A percentile compares a stretch with the other conserved stretches of the same genome.
These are phyloP conservation scores for Syzygium syzygioides DNA, from an alignment of 441 rosid genomes.

Conservation along the genomic window DNA sequence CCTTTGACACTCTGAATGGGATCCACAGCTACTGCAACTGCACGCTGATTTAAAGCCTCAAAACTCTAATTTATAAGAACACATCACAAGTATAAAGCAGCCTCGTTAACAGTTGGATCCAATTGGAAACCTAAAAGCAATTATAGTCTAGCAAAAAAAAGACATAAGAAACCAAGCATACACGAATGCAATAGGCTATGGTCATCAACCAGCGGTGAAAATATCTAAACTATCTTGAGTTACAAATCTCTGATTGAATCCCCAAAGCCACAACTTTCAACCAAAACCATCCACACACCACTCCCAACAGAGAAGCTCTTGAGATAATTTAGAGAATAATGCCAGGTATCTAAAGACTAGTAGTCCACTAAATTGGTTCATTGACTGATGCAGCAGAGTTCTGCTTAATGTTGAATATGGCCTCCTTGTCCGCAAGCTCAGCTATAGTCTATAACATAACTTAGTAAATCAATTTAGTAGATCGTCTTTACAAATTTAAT, in stretches of 20 bases:
- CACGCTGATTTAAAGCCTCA: slow-evolving; percentile 97
- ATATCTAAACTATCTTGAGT: not conserved
- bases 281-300: not conserved
- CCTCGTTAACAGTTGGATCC: not conserved
- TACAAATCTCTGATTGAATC: not conserved
- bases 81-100: not conserved
- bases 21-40: slow-evolving; percentile 98
- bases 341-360: not conserved
- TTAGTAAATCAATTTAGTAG: not conserved
- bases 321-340: not conserved
- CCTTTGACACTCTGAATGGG: slow-evolving; percentile 98
- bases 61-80: slow-evolving; percentile 57
- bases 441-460: not conserved
- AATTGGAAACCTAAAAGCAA: not conserved
- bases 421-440: not conserved
- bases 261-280: not conserved
- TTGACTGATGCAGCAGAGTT: not conserved
- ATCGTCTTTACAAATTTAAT: not conserved
- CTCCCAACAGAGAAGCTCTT: not conserved
- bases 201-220: not conserved
- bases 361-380: not conserved
- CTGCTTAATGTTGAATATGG: not conserved
- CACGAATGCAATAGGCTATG: not conserved
- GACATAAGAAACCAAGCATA: not conserved
- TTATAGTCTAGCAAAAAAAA: not conserved